Conservation (phyloP, 108 stramenopile species). For the Pseudonitzschia multistriata region DNA sequence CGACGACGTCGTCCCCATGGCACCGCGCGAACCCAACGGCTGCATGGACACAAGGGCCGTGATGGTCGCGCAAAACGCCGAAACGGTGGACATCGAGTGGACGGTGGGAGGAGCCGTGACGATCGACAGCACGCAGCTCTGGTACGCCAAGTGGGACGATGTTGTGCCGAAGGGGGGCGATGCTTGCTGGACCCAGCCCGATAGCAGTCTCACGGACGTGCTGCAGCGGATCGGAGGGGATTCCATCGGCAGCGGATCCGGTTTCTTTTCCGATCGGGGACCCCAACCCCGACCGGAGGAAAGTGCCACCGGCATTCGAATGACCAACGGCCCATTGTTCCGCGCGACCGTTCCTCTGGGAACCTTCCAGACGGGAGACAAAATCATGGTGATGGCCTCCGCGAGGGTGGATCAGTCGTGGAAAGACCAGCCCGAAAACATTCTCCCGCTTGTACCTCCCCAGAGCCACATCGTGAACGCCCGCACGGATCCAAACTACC, state of each 20-base stretch:
- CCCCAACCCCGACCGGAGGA: slow-evolving; percentile 25
- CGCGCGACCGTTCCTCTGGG: slow-evolving; percentile 43
- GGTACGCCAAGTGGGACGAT: slow-evolving; percentile 70
- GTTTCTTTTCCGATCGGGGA: slow-evolving; percentile 31
- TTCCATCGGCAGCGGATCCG: slow-evolving; percentile 24
- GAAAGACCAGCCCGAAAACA: slow-evolving; percentile 31
- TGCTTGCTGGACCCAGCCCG: slow-evolving; percentile 48
- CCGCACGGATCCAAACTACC: slow-evolving; percentile 84
- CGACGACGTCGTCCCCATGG: slow-evolving; percentile 59
- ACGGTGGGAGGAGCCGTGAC: slow-evolving; percentile 79
- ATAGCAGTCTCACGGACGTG: slow-evolving; percentile 14
- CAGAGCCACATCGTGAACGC: slow-evolving; percentile 91
- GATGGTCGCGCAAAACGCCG: slow-evolving; percentile 31
- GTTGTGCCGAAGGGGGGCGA: slow-evolving; percentile 36
- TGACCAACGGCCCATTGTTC: slow-evolving; percentile 53
- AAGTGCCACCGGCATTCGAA: background rate
- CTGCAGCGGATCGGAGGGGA: slow-evolving; percentile 12
- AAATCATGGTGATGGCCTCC: slow-evolving; percentile 54
- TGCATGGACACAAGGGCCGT: slow-evolving; percentile 23
- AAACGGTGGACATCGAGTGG: slow-evolving; percentile 50
- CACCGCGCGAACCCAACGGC: background rate
- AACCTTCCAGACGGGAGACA: slow-evolving; percentile 43
- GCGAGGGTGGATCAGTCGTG: slow-evolving; percentile 73
- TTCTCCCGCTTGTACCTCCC: slow-evolving; percentile 38
- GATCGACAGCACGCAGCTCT: slow-evolving; percentile 71